Base-by-base conservation (phyloP, 805 yeast genomes). In the Hyphopichia homilentoma region DNA sequence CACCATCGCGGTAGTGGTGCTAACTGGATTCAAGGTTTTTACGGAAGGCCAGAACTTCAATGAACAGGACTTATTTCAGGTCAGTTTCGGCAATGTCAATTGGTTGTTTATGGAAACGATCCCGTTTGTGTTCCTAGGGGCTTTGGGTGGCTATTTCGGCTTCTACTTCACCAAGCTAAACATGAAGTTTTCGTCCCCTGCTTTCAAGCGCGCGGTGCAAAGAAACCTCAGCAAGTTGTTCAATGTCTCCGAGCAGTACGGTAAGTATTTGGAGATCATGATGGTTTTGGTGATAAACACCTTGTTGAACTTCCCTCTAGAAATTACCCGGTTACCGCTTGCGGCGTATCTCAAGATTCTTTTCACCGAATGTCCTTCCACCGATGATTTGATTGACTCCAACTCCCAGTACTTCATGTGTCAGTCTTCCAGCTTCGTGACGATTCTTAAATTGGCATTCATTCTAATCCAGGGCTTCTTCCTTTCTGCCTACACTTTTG, bases 61-160 rank as follows among this genome's bases (percentile, higher is more conserved):
- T 24, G 77, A 78, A 31, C 69, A 76, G n/a, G 62, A 70, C 30
- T 50, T 65, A 19, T 73, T 82, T 30, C 79, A 74, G 43, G 77
- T 76, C n/a, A 84, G 80, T 40, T 73, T 74, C 32, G 78, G 81
- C 32, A 81, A 81, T 47, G 72, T 82, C 43, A 70, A 76, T 36
- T 87, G 95, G 93, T 66, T 84, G 14, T 61, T 72, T 29, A 53
- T 82, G 50, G 96, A 86, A 47, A 55, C 81, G 3, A 41, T 82
- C 5, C 93, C 94, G 1, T 87, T 85, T 48, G 59, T 81, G n/a
- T 21, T 78, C 1, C 57, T 86, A 13, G 96, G 95, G 0, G 54
- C 76, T 1, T 31, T 76, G 6, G 90, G 95, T 27, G 95, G 93
- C 0, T 32, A 73, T 6, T 72, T 73, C 47, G 93, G 94, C 4